Conservation (phyloP, 2,329 filamentous ascomycete genomes). For the Zasmidium angulare region DNA sequence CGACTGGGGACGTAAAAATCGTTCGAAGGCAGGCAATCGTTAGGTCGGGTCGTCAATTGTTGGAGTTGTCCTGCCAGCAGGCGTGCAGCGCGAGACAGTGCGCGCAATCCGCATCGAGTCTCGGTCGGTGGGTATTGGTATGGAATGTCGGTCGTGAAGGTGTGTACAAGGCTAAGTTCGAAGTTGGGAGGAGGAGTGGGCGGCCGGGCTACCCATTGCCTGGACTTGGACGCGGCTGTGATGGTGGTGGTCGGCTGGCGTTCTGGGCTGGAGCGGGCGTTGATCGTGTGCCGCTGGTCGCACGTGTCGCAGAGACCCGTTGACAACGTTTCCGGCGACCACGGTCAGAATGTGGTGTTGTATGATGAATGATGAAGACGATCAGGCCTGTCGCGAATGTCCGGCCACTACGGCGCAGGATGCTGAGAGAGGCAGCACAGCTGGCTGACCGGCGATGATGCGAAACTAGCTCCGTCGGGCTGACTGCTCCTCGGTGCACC, state of each 20-base stretch:
- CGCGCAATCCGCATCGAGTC: constrained; percentile 11
- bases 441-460: neutral
- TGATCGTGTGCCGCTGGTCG: neutral
- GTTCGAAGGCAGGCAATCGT: neutral
- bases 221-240: neutral
- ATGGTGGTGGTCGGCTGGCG: neutral
- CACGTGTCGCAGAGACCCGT: neutral
- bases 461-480: neutral
- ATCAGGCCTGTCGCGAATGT: neutral
- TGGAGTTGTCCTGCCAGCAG: constrained; percentile 17
- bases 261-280: neutral
- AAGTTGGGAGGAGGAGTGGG: neutral
- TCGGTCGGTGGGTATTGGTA: neutral
- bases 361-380: neutral
- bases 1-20: neutral
- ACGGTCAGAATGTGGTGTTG: neutral
- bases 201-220: neutral
- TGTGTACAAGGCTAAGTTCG: neutral
- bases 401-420: neutral
- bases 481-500: neutral
- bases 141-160: neutral
- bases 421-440: too few relatives aligned
- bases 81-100: constrained; percentile 3
- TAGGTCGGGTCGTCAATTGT: constrained; percentile 15
- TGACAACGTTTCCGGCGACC: neutral